These are phyloP conservation scores for Leccinum truebloodii DNA, from an alignment of 768 basidiomycete genomes.

Conservation along the genomic window DNA sequence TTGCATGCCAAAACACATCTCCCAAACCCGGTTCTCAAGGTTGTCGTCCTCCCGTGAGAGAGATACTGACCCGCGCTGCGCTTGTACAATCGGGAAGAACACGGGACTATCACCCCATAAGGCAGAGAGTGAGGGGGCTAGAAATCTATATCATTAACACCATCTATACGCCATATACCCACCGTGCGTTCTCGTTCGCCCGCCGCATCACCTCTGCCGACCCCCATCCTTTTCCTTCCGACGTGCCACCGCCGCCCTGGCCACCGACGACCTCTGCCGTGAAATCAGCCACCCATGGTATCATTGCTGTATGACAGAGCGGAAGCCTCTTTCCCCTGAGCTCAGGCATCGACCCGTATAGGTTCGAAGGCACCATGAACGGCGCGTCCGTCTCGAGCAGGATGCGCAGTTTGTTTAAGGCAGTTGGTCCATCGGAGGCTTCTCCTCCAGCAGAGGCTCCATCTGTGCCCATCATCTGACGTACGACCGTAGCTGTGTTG, in stretches of 20 bases:
- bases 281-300: conserved; percentile 84
- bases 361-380: conserved; percentile 79
- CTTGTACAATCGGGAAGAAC: no score
- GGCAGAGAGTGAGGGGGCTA: neutral
- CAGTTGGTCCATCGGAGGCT: neutral
- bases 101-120: no score
- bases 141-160: neutral
- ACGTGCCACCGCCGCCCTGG: conserved; percentile 1
- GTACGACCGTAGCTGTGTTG: conserved; percentile 70
- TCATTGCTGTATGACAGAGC: conserved; percentile 76
- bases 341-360: conserved; percentile 56
- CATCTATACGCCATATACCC: conserved; percentile 51
- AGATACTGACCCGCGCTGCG: no score
- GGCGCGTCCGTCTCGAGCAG: conserved; percentile 87
- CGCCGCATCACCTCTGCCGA: conserved; percentile 57
- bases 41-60: no score
- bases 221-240: conserved; percentile 39
- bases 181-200: conserved; percentile 63
- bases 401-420: conserved; percentile 41
- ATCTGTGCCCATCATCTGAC: conserved; percentile 42
- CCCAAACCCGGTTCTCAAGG: no score
- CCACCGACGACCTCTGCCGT: conserved; percentile 50
- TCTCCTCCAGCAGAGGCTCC: conserved; percentile 1
- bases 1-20: no score
- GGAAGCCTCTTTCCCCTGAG: conserved; percentile 60